Conservation (phyloP, 345 rosid species). For the Gossypium mustelinum region DNA sequence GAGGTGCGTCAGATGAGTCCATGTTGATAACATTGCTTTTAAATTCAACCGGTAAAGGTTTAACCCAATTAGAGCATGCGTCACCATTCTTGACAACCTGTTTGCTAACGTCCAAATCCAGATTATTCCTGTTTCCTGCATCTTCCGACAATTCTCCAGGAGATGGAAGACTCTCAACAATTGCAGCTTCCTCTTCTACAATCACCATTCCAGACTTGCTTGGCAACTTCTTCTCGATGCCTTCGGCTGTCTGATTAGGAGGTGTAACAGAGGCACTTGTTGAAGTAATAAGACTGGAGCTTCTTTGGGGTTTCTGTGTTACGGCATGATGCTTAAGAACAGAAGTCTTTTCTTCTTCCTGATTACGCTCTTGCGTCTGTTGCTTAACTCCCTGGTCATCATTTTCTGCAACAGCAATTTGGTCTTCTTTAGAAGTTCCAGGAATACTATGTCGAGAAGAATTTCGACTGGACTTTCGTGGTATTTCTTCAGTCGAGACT, state of each 20-base stretch:
- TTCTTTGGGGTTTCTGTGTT: conserved; percentile 20
- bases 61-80: conserved; percentile 4
- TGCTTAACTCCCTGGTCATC: conserved; percentile 7
- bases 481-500: neutral
- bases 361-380: conserved; percentile 8
- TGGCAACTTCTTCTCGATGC: conserved; percentile 16
- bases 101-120: neutral
- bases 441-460: conserved; percentile 8
- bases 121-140: conserved; percentile 1
- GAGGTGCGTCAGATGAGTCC: conserved; percentile 4
- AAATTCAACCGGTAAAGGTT: conserved; percentile 3
- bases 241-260: neutral
- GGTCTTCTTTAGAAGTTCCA: conserved; percentile 2
- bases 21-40: conserved; percentile 1
- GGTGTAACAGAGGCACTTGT: conserved; percentile 11
- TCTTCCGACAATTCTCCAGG: conserved; percentile 13
- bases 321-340: conserved; percentile 9
- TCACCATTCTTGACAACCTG: conserved; percentile 11
- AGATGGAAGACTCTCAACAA: neutral
- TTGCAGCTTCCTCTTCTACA: conserved; percentile 4
- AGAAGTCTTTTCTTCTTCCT: conserved; percentile 11
- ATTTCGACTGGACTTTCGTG: conserved; percentile 13
- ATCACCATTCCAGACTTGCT: neutral
- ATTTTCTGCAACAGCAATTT: conserved; percentile 7
- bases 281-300: conserved; percentile 12